phyloP scores from a whole-genome alignment of 148 eudicot species.

The Talinum fruticosum region DNA sequence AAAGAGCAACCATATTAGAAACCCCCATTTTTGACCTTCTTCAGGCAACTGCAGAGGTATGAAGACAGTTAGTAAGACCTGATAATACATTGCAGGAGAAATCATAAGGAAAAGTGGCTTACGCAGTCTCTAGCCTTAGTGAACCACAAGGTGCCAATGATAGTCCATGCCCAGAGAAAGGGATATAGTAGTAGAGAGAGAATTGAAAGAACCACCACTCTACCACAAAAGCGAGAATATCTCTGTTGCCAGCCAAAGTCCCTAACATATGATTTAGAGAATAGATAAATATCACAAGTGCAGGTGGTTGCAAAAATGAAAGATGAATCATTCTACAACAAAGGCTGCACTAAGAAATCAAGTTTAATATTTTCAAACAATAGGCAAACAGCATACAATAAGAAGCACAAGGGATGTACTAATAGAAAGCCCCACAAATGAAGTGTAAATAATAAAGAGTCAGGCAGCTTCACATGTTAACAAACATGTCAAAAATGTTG shows the following conservation, averaged over 20 bases:
- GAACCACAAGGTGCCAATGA: slow-evolving; percentile 89
- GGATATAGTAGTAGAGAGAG: slow-evolving; percentile 78
- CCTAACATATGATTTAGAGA: slow-evolving; percentile 35
- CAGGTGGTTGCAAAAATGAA: not conserved
- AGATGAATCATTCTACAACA: not conserved
- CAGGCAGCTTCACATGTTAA: not conserved
- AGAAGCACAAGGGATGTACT: not conserved
- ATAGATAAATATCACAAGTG: not conserved
- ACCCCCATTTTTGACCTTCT: slow-evolving; percentile 97
- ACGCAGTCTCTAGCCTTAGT: slow-evolving; percentile 71
- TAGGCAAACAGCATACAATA: not conserved
- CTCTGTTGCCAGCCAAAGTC: slow-evolving; percentile 97
- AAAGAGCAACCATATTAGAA: slow-evolving; percentile 91
- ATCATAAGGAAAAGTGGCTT: slow-evolving; percentile 29
- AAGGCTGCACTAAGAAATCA: not conserved
- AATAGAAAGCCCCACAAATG: not conserved
- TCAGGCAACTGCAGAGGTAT: slow-evolving; percentile 72
- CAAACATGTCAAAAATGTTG: not conserved
- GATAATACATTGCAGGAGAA: not conserved
- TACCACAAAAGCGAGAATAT: slow-evolving; percentile 83
- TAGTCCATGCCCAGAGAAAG: slow-evolving; percentile 88
- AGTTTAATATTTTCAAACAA: slow-evolving; percentile 6
- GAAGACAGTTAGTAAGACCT: slow-evolving; percentile 18
- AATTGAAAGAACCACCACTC: slow-evolving; percentile 75
- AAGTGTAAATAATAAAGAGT: not conserved